Evolutionary conservation across 2,329 filamentous ascomycete species (phyloP), one percentile per base, ranked within the genome.

Genomic region (Chaetomium sp.): DNA sequence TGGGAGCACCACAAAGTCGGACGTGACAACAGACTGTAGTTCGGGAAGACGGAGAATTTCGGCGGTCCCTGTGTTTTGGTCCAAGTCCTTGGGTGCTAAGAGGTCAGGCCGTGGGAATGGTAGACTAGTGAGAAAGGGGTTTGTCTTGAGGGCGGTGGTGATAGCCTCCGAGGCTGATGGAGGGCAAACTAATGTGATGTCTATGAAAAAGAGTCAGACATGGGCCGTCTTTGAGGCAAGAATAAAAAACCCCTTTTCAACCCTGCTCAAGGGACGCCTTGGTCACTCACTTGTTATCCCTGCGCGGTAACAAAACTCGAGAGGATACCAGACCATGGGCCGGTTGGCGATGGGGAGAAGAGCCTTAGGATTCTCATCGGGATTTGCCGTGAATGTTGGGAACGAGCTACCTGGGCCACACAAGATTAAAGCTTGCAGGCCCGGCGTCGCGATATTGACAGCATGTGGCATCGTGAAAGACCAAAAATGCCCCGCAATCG

Each of bases 291-390:
- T 79, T 66, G 85, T 88, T 62, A 91, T 82, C 63, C 89, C 88
- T 70, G 87, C 88, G 40, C 88, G 83, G 67, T 90, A 88, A 71
- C 88, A 92, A 74, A 89, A 92, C 65, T 92, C 88, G 42, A 94
- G 81, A 5, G 89, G 86, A 69, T 94, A 94, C 87, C 89, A 92
- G 46, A 94, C 86, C 89, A 94, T 94, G 1, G 89, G 89, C 63
- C 89, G 75, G 69, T 94, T 94, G 38, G 89, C 89, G 57, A 94
- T 87, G 5, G 89, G 89, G 6, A 94, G 74, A 27, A 94, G 79
- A 8, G 89, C 88, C 72, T 94, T 94, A 8, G 89, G 88, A 59
- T 88, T 85, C 67, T 91, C 86, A 71, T 87, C 84, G 5, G 88
- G 86, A 59, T 86, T 89, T 2, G 87, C 85, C 1, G 88, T 91